Percentiles rank a stretch among this genome's conserved stretches.
phyloP scores from a whole-genome alignment of 768 basidiomycete genomes.

The Coprinellus micaceus region DNA sequence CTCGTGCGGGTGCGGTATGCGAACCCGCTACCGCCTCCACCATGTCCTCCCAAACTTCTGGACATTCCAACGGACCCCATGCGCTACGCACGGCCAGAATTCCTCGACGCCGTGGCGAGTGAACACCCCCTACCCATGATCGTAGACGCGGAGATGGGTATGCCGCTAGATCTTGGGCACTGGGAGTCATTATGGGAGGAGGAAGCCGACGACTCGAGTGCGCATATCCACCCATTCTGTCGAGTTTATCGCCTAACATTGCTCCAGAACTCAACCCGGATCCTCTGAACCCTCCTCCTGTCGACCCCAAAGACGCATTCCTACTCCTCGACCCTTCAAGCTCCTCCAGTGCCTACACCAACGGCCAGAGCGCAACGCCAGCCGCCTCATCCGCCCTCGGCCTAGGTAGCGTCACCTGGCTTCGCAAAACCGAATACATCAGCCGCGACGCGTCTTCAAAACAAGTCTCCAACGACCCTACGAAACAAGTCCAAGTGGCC shows the following conservation, averaged over 20 bases:
- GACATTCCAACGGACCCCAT: slow-evolving; percentile 87
- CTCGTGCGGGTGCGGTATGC: slow-evolving; percentile 90
- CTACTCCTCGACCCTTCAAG: slow-evolving; percentile 66
- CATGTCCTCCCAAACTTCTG: slow-evolving; percentile 94
- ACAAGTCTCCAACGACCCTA: neutral
- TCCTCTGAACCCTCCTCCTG: slow-evolving; percentile 47
- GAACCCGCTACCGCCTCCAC: slow-evolving; percentile 92
- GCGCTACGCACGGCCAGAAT: slow-evolving; percentile 85
- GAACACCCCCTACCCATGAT: slow-evolving; percentile 91
- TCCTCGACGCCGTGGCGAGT: slow-evolving; percentile 74
- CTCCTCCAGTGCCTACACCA: slow-evolving; percentile 39
- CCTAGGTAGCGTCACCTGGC: slow-evolving; percentile 76
- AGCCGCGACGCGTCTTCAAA: slow-evolving; percentile 41
- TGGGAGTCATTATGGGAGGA: slow-evolving; percentile 86
- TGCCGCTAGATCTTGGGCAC: slow-evolving; percentile 86
- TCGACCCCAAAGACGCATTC: slow-evolving; percentile 75
- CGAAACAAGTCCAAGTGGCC: slow-evolving; percentile 45
- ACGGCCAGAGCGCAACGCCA: slow-evolving; percentile 39
- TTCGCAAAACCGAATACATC: slow-evolving; percentile 89
- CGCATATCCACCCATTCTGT: slow-evolving; percentile 12
- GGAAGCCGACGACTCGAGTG: slow-evolving; percentile 65
- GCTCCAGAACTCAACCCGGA: slow-evolving; percentile 59
- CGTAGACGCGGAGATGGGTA: slow-evolving; percentile 93
- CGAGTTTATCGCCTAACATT: neutral
- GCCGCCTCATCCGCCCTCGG: neutral